phyloP scores from a whole-genome alignment of 305 asterid genomes.

The Ilex paraguariensis region DNA sequence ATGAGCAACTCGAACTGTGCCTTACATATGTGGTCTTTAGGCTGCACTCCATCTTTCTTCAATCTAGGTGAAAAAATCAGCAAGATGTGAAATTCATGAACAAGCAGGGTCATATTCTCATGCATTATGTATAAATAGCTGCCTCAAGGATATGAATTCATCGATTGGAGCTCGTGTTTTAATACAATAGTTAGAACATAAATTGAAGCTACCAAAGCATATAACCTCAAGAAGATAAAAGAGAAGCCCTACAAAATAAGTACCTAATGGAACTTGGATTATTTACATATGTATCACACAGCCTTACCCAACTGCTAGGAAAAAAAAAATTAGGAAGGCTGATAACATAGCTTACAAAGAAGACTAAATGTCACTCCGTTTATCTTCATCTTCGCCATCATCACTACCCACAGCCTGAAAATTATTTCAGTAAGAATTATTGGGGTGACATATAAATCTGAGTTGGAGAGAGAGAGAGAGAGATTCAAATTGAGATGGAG shows the following conservation, averaged over 20 bases:
- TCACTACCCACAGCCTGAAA: constrained; percentile 91
- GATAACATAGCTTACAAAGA: constrained; percentile 3
- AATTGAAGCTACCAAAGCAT: constrained; percentile 11
- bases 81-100: too few relatives aligned
- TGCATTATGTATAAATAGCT: background rate
- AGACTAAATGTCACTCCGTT: constrained; percentile 68
- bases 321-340: constrained; percentile 23
- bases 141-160: background rate
- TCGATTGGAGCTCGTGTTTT: background rate
- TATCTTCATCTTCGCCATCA: constrained; percentile 65
- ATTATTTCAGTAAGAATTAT: constrained; percentile 2
- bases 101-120: too few relatives aligned
- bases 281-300: constrained; percentile 31
- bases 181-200: constrained; percentile 10
- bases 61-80: too few relatives aligned
- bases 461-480: constrained; percentile 13
- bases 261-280: constrained; percentile 15
- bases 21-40: too few relatives aligned
- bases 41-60: too few relatives aligned
- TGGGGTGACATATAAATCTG: background rate
- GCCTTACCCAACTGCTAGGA: constrained; percentile 14
- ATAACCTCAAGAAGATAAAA: constrained; percentile 12
- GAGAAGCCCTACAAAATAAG: constrained; percentile 28
- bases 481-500: background rate
- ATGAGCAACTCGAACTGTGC: too few relatives aligned